Base-by-base conservation (phyloP, 2,329 filamentous ascomycete species). In the Phaeomoniella chlamydospora region DNA sequence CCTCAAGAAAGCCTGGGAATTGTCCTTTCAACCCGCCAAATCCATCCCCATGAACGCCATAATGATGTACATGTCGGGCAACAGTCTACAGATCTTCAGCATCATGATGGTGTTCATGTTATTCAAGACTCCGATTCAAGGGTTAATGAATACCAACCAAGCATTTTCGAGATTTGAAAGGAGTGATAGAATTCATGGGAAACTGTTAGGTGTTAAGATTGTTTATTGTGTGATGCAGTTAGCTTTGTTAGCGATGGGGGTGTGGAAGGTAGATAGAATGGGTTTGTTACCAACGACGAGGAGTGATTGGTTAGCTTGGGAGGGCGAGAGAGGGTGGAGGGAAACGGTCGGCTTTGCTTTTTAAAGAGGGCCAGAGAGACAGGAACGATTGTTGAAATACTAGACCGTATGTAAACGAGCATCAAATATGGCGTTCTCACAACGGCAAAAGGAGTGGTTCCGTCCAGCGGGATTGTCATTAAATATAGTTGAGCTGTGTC, bases 91-190 rank as follows among this genome's bases (percentile, higher is more conserved):
- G 57, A 96, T 98, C 46, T 98, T 98, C 67, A 92, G 82, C 61
- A 96, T 98, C 61, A 96, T 96, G 85, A 98, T 96, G 87, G 88
- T 96, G 13, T 87, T 88, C 51, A 96, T 94, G 81, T 78, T 93
- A 32, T 98, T 98, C 71, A 96, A 96, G 68, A 92, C 83, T 46
- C 90, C 90, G 6, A 71, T 98, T 41, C 74, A 84, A 58, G 90
- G 87, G 19, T 64, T 96, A 32, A 61, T 93, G 41, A 74, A 67
- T 46, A 88, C 88, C 33, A 86, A 90, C 53, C 73, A 78, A 52
- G 83, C 82, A n/a, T 96, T 98, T 57, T 75, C 84, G 53, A 79
- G 80, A 42, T 93, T 93, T 59, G 85, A 94, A 57, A n/a, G n/a
- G n/a, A 87, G 83, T 14, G 77, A 85, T 36, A 75, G 72, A 19